These are phyloP conservation scores for Tylopilus plumbeoviolaceoides DNA, from an alignment of 768 basidiomycete species.

Conservation along the genomic window DNA sequence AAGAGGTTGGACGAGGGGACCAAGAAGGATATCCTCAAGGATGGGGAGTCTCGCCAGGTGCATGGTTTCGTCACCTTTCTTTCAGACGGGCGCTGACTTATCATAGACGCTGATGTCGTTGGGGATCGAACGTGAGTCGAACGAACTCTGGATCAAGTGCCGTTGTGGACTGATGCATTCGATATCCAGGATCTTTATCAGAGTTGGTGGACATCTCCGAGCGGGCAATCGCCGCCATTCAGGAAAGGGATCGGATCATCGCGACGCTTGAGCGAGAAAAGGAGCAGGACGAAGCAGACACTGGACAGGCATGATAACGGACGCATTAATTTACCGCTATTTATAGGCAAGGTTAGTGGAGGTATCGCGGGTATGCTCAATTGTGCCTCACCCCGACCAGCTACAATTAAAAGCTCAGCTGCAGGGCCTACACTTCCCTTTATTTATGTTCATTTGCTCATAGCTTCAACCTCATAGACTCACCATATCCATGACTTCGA, in stretches of 20 bases:
- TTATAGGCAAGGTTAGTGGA: too few relatives aligned
- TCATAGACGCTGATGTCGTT: slow-evolving; percentile 40
- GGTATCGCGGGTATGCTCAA: too few relatives aligned
- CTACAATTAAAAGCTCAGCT: too few relatives aligned
- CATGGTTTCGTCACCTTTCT: slow-evolving; percentile 4
- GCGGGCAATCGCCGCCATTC: slow-evolving; percentile 27
- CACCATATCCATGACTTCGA: too few relatives aligned
- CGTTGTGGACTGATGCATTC: not conserved
- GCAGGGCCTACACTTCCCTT: too few relatives aligned
- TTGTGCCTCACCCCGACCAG: too few relatives aligned
- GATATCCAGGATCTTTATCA: slow-evolving; percentile 29
- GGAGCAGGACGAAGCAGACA: slow-evolving; percentile 4
- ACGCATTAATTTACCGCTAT: too few relatives aligned
- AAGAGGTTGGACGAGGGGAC: slow-evolving; percentile 5
- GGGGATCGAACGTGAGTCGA: slow-evolving; percentile 42
- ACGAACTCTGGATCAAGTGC: not conserved
- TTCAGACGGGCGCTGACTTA: not conserved
- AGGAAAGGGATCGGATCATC: slow-evolving; percentile 28
- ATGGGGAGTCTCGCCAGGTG: slow-evolving; percentile 34
- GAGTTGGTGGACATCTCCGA: slow-evolving; percentile 34
- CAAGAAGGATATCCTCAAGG: too few relatives aligned
- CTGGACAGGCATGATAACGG: not conserved
- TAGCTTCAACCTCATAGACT: too few relatives aligned
- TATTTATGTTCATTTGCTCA: too few relatives aligned
- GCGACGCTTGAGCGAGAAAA: slow-evolving; percentile 3